Percentiles rank a stretch among this genome's conserved stretches.
These are phyloP conservation scores for Leccinum griseonigrum DNA, from an alignment of 1,284 basidiomycete genomes.

Conservation along the genomic window DNA sequence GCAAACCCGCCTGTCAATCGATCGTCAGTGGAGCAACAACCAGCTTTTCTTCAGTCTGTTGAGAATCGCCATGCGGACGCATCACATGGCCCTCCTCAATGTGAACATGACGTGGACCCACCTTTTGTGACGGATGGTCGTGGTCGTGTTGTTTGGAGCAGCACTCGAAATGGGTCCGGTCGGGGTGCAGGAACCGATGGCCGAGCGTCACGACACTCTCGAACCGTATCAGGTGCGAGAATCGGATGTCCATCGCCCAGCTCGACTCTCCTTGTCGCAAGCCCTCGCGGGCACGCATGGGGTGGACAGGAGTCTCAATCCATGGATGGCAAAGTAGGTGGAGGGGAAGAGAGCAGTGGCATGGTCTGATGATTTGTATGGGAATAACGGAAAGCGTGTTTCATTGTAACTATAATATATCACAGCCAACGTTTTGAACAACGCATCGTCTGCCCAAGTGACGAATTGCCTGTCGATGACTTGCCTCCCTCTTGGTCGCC, in stretches of 20 bases:
- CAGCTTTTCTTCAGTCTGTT: conserved; percentile 1
- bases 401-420: conserved; percentile 13
- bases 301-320: conserved; percentile 22
- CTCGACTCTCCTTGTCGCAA: conserved; percentile 32
- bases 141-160: conserved; percentile 58
- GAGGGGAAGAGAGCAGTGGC: conserved; percentile 16
- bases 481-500: no score
- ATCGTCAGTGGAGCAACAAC: conserved; percentile 1
- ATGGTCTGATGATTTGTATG: conserved; percentile 15
- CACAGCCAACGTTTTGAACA: not conserved
- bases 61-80: conserved; percentile 8
- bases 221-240: conserved; percentile 19
- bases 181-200: conserved; percentile 18
- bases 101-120: conserved; percentile 42
- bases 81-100: conserved; percentile 14
- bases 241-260: conserved; percentile 16
- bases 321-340: conserved; percentile 17
- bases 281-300: conserved; percentile 44
- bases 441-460: not conserved
- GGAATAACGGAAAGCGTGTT: not conserved
- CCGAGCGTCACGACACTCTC: conserved; percentile 21
- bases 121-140: conserved; percentile 59
- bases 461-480: no score
- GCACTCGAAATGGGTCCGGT: conserved; percentile 26
- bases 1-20: not conserved